Evolutionary conservation across 805 yeast species (phyloP).

Genomic region (Saturnispora zaruensis): DNA sequence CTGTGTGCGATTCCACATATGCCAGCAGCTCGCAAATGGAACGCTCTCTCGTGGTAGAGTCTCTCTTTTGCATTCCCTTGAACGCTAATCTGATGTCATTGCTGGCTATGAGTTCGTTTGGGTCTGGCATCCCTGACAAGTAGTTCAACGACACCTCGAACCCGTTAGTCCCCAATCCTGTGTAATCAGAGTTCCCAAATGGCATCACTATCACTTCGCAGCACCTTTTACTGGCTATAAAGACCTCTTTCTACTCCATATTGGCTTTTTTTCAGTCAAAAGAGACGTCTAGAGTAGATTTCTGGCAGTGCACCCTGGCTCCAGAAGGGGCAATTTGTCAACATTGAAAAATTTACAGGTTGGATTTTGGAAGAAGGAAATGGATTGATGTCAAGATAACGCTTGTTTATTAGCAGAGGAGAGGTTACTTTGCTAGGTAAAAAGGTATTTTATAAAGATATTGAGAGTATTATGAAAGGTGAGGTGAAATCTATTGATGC

Average conservation of each 20-base stretch:
- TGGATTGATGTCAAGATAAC: neutral
- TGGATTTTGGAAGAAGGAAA: neutral
- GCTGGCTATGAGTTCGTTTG: slow-evolving; percentile 40
- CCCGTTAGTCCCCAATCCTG: slow-evolving; percentile 30
- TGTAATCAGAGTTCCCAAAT: slow-evolving; percentile 10
- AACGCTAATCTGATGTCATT: slow-evolving; percentile 50
- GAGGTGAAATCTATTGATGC: slow-evolving; percentile 20
- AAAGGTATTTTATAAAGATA: neutral
- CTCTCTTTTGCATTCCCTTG: slow-evolving; percentile 70
- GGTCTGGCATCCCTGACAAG: slow-evolving; percentile 72
- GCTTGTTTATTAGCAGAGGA: neutral
- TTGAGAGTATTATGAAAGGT: neutral
- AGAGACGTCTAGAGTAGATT: neutral
- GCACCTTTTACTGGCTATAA: neutral
- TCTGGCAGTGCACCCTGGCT: neutral
- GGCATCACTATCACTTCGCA: slow-evolving; percentile 1
- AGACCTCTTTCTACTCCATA: neutral
- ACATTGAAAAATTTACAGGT: neutral
- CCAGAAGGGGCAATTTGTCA: slow-evolving; percentile 7
- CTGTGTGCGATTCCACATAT: slow-evolving; percentile 23
- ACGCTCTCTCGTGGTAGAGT: slow-evolving; percentile 77
- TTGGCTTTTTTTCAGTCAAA: neutral
- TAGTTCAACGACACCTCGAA: slow-evolving; percentile 61
- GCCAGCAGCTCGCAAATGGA: slow-evolving; percentile 51
- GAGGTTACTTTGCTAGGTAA: neutral